Evolutionary conservation across 306 rosid genomes (phyloP), one percentile per base, ranked within the genome.

Genomic region (Castanea crenata): DNA sequence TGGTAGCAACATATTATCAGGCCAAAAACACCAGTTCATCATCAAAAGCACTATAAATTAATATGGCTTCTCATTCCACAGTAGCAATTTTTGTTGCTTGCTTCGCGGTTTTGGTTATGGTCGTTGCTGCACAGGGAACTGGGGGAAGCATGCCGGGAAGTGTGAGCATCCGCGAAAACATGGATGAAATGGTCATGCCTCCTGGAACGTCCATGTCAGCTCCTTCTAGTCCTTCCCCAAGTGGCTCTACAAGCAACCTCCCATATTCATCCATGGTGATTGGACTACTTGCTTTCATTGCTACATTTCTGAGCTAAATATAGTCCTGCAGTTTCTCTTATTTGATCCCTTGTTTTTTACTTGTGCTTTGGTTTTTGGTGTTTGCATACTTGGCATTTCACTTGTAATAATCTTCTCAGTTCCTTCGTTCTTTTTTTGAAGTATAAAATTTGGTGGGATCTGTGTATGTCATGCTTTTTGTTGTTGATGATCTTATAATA

Each of bases 1-100:
- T 63, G 72, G 8, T 78, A 79, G 41, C 75, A 76, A 55, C 14
- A 65, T 35, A 80, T 78, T 67, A 19, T 29, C n/a, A 71, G 74
- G 41, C 69, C 29, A 35, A 41, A 41, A 41, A 16, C 15, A 57
- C 77, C 63, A 59, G 82, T 80, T 12, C 68, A 78, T 34, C 23
- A 31, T 1, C 52, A 41, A 68, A 76, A 19, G 54, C 32, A 38
- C 49, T 25, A 55, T 58, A 56, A 38, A 8, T 41, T 41, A 2
- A 19, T 6, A 90, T 89, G 95, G 92, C 80, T 85, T 80, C 81
- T 21, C 58, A 13, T 41, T 34, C 70, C 54, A 85, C 64, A 68
- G 58, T 83, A 38, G 83, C 83, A 27, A 19, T 82, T 75, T 57
- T 85, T 1, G 76, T 74, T 19, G 74, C 74, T 59, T 71, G 77